Evolutionary conservation across 345 rosid species (phyloP).

Genomic region (Orychophragmus violaceus): DNA sequence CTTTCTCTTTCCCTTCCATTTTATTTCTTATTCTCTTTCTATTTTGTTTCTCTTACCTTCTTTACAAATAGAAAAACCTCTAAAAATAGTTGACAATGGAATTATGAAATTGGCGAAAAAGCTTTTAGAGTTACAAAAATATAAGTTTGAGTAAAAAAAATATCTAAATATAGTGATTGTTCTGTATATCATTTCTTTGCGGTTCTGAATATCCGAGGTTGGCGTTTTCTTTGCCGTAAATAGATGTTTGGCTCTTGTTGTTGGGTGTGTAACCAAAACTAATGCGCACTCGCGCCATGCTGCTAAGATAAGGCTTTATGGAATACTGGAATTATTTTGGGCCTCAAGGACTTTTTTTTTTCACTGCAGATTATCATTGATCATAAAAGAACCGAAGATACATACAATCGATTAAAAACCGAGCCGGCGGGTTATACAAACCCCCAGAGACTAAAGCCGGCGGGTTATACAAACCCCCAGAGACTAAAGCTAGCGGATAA

Average conservation of each 20-base stretch:
- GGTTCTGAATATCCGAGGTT: slow-evolving; percentile 2
- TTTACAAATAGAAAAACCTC: slow-evolving; percentile 12
- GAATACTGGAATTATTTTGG: neutral
- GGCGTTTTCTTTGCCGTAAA: neutral
- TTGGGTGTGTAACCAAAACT: neutral
- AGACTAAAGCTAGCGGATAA: no score
- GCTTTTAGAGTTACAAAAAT: neutral
- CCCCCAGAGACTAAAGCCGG: no score
- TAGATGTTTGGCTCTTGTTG: neutral
- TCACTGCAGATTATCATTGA: no score
- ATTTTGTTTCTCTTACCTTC: slow-evolving; percentile 7
- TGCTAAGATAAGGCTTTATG: no score
- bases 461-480: no score
- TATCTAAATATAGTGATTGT: slow-evolving; percentile 11
- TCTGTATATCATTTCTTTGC: neutral
- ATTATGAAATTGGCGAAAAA: neutral
- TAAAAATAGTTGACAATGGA: slow-evolving; percentile 5
- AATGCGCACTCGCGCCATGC: neutral
- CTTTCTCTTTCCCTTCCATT: slow-evolving; percentile 28
- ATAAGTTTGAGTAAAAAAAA: neutral
- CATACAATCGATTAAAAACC: no score
- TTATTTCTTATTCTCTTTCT: neutral
- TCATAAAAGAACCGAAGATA: no score
- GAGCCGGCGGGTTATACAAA: no score
- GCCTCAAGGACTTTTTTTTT: no score